Base-by-base conservation (phyloP, 2,329 filamentous ascomycete species). In the Remersonia thermophila region DNA sequence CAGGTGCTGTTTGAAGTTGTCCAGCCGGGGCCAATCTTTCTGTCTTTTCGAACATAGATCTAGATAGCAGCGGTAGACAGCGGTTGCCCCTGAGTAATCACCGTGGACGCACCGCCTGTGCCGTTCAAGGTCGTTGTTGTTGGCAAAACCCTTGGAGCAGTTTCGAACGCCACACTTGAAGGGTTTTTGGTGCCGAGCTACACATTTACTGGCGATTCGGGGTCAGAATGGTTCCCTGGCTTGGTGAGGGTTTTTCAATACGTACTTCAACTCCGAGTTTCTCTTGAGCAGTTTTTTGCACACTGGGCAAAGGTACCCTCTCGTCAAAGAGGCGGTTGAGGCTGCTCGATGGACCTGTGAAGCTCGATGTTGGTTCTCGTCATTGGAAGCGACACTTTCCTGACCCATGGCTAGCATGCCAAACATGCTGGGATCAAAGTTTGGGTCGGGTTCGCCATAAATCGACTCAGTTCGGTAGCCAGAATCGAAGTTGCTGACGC, bases 1-100 rank as follows among this genome's bases (percentile, higher is more conserved):
- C 31, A 93, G 66, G 52, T 95, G 87, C 26, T 80, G 75, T 42
- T 78, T 78, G 55, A 94, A 94, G 51, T 95, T 95, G 56, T 95
- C 87, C 34, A 78, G 65, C 15, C 87, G 73, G 1, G 81, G 80
- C 83, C 83, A 94, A 26, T 68, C 60, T 54, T 93, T 93, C 65
- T 77, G 16, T 63, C 69, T 16, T 60, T 63, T n/a, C n/a, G n/a
- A n/a, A n/a, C n/a, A n/a, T n/a, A n/a, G n/a, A n/a, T n/a, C n/a
- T n/a, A n/a, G n/a, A n/a, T n/a, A n/a, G n/a, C n/a, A n/a, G n/a
- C n/a, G n/a, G n/a, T n/a, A n/a, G n/a, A n/a, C n/a, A n/a, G n/a
- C n/a, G n/a, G n/a, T n/a, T n/a, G 61, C 63, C 0, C 59, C 61
- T 7, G 66, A 2, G 13, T 35, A 9, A 11, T 15, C 15, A 13